A percentile compares a stretch with the other conserved stretches of the same genome.
phyloP scores from a whole-genome alignment of 192 early-diverging fungal species.

The Powellomyces hirtus region DNA sequence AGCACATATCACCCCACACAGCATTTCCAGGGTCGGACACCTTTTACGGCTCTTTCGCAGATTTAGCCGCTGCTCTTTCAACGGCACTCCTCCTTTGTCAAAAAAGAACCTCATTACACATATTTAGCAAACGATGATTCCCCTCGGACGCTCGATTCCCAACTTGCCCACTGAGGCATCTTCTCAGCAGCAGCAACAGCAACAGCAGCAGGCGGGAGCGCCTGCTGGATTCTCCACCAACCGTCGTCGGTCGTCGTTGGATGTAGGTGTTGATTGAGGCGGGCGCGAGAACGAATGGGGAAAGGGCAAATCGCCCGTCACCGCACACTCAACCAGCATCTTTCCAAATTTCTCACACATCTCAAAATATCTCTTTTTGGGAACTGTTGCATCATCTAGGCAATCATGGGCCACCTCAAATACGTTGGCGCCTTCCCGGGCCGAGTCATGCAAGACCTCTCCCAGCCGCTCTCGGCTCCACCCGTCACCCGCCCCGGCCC shows the following conservation, averaged over 20 bases:
- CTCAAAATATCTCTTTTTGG: too few species aligned
- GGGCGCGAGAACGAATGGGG: background rate
- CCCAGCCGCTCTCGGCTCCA: background rate
- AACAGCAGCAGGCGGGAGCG: background rate
- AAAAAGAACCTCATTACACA: too few species aligned
- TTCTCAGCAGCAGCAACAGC: background rate
- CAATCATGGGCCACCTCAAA: slow-evolving; percentile 15
- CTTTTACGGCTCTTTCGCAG: too few species aligned
- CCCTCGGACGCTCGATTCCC: slow-evolving; percentile 24
- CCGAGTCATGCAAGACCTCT: slow-evolving; percentile 21
- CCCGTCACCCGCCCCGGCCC: background rate
- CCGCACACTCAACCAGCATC: too few species aligned
- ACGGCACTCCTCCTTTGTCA: too few species aligned
- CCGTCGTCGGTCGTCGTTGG: slow-evolving; percentile 16
- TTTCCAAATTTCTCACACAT: too few species aligned
- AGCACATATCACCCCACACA: too few species aligned
- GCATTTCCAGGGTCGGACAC: too few species aligned
- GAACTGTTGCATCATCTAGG: too few species aligned
- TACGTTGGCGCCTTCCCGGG: slow-evolving; percentile 14
- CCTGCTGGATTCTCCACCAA: slow-evolving; percentile 1
- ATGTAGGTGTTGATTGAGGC: background rate
- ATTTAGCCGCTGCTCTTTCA: too few species aligned
- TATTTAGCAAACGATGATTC: slow-evolving; percentile 23
- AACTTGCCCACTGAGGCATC: background rate
- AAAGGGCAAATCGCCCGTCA: too few species aligned